Conservation (phyloP, 2,329 filamentous ascomycete species). For the Alternaria triticina region DNA sequence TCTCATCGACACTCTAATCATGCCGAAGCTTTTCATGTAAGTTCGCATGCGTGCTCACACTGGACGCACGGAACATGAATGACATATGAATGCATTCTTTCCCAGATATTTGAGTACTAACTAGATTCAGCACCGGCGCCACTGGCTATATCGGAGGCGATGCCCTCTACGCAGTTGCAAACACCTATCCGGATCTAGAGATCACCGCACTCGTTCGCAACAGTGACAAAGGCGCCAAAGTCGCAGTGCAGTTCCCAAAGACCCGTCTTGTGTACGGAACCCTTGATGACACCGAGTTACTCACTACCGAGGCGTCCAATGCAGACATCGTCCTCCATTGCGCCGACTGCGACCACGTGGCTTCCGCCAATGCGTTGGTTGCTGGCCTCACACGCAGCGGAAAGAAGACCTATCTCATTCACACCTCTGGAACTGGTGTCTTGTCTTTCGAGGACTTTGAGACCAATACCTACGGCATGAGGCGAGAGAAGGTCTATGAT, state of each 20-base stretch:
- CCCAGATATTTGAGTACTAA: neutral
- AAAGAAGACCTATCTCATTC: slow-evolving; percentile 57
- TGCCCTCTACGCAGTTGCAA: slow-evolving; percentile 44
- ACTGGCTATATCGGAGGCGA: slow-evolving; percentile 46
- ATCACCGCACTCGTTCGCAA: slow-evolving; percentile 59
- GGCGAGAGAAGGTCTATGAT: slow-evolving; percentile 60
- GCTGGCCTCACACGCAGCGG: slow-evolving; percentile 51
- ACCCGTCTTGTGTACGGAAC: slow-evolving; percentile 60
- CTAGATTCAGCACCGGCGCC: slow-evolving; percentile 32
- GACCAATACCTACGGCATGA: slow-evolving; percentile 54
- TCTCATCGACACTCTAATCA: slow-evolving; percentile 3
- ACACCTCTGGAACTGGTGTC: slow-evolving; percentile 64
- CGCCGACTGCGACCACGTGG: slow-evolving; percentile 37
- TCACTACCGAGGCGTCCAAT: slow-evolving; percentile 35
- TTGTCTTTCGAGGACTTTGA: slow-evolving; percentile 58
- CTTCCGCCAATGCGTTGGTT: slow-evolving; percentile 32
- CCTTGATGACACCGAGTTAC: slow-evolving; percentile 34
- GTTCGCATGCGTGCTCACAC: neutral
- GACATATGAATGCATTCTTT: neutral
- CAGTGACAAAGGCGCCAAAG: slow-evolving; percentile 55
- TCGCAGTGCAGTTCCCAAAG: slow-evolving; percentile 55
- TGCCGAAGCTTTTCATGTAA: slow-evolving; percentile 41
- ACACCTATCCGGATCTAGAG: slow-evolving; percentile 57
- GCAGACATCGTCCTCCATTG: slow-evolving; percentile 47
- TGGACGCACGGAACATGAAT: neutral